Conservation (phyloP, 2,329 filamentous ascomycete species). For the Cordyceps tenuipes region DNA sequence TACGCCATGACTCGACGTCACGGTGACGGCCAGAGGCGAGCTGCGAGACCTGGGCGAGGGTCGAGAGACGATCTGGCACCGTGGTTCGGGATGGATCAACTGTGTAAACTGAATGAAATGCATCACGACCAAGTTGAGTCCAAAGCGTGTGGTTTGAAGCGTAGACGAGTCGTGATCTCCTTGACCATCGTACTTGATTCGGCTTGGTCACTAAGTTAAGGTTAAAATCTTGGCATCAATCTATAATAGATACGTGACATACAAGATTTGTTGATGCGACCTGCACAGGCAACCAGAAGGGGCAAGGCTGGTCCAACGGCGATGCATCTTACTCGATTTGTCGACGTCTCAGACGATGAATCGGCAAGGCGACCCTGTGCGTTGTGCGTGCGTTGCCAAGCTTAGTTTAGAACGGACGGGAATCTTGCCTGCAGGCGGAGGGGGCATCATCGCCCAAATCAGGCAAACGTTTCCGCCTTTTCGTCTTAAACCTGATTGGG, state of each 20-base stretch:
- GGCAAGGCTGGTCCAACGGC: slow-evolving; percentile 7
- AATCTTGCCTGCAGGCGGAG: background rate
- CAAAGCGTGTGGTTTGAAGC: background rate
- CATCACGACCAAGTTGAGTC: background rate
- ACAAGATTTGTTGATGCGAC: background rate
- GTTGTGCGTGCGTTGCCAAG: slow-evolving; percentile 10
- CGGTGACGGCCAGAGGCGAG: background rate
- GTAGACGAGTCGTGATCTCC: background rate
- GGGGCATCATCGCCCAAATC: slow-evolving; percentile 6
- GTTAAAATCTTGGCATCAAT: slow-evolving; percentile 1
- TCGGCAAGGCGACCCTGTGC: slow-evolving; percentile 8
- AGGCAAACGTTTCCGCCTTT: slow-evolving; percentile 2
- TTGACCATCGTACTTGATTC: background rate
- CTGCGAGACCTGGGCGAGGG: background rate
- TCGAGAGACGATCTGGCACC: background rate
- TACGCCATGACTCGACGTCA: background rate
- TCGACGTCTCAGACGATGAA: slow-evolving; percentile 11
- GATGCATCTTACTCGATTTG: slow-evolving; percentile 12
- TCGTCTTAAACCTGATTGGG: slow-evolving; percentile 16
- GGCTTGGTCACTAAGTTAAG: background rate
- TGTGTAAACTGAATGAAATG: slow-evolving; percentile 11
- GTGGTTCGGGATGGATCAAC: background rate
- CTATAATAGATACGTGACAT: background rate
- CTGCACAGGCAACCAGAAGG: slow-evolving; percentile 4
- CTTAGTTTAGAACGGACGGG: slow-evolving; percentile 7